Evolutionary conservation across 192 early-diverging fungal genomes (phyloP).

Genomic region (Funneliformis mosseae): DNA sequence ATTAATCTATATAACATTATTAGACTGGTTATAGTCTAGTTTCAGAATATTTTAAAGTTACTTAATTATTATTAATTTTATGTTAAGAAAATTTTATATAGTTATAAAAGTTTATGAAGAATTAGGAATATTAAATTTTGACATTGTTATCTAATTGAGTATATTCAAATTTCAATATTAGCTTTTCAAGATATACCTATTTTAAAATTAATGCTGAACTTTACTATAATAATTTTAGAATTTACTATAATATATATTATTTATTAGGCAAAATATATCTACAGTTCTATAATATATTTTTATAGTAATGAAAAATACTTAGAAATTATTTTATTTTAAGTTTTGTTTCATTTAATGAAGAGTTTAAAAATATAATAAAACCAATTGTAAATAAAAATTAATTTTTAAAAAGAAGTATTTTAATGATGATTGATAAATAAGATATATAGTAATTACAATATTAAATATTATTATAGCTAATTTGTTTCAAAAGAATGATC

Average conservation of each 20-base stretch:
- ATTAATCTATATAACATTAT: background rate
- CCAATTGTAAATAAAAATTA: no score
- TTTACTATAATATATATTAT: background rate
- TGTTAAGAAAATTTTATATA: background rate
- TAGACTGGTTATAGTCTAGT: background rate
- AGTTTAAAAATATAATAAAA: no score
- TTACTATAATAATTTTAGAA: background rate
- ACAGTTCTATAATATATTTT: no score
- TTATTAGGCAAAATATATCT: background rate
- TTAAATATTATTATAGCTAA: no score
- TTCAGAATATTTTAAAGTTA: background rate
- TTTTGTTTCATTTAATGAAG: no score
- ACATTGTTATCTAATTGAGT: background rate
- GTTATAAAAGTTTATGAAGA: background rate
- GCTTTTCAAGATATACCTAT: background rate
- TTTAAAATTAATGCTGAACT: background rate
- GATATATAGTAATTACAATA: no score
- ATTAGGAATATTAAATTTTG: background rate
- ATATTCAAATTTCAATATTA: background rate
- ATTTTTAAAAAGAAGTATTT: no score
- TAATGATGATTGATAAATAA: no score
- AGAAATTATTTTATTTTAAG: no score
- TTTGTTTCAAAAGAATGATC: no score
- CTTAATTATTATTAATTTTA: background rate
- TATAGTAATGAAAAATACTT: no score